These are phyloP conservation scores for Cryphonectria japonica DNA, from an alignment of 2,329 filamentous ascomycete species.

Conservation along the genomic window DNA sequence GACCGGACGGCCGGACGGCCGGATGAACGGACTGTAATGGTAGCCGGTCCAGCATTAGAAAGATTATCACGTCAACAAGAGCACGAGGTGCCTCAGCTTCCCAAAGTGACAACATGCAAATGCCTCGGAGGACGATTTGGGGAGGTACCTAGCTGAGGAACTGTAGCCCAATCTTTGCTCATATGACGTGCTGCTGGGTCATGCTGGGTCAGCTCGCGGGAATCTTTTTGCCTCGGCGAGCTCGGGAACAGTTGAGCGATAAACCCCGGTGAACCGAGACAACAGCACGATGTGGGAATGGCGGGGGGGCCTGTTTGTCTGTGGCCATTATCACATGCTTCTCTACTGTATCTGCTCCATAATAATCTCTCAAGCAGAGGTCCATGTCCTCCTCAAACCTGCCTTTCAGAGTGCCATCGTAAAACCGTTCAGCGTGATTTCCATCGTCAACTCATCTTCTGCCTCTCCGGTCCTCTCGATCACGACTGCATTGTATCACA, in stretches of 20 bases:
- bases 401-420: neutral
- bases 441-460: neutral
- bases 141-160: neutral
- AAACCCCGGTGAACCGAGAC: neutral
- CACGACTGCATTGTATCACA: neutral
- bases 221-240: conserved; percentile 19
- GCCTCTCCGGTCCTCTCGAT: neutral
- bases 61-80: neutral
- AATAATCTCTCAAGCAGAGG: neutral
- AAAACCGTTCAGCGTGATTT: neutral
- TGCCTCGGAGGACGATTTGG: neutral
- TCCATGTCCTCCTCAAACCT: neutral
- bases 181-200: conserved; percentile 20
- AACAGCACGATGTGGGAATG: neutral
- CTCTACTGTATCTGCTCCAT: neutral
- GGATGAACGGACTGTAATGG: neutral
- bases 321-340: conserved; percentile 20
- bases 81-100: neutral
- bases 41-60: neutral
- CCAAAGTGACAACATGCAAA: neutral
- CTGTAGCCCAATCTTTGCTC: conserved; percentile 5
- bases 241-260: conserved; percentile 7
- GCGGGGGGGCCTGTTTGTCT: neutral
- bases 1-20: neutral
- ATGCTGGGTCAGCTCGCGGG: neutral